Evolutionary conservation across 23 red algal species (phyloP), one percentile per base, ranked within the genome.

Genomic region (Gracilariopsis chorda): DNA sequence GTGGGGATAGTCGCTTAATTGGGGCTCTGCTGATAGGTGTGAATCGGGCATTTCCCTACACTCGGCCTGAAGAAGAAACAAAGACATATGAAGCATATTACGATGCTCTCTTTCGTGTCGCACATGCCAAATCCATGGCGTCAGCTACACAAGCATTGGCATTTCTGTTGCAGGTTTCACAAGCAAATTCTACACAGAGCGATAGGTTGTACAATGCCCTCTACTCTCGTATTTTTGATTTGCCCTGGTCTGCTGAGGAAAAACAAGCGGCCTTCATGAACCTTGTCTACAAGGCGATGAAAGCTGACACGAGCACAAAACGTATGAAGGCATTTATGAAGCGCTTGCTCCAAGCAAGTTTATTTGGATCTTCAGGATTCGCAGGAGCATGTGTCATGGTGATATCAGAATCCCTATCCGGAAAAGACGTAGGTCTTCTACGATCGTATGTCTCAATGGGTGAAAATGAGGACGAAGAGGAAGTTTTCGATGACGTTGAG

Each of bases 121-220:
- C 87, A 14, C 94, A 96, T 77, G 71, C 80, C 2, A 24, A 70
- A 36, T 76, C 83, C 40, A 45, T 92, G 12, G 55, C 32, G 14
- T 65, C 94, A 44, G 74, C 89, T 11, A 90, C 80, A 10, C 94
- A 92, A 56, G 88, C 94, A 21, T 73, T 96, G 35, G 79, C 89
- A 25, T 82, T 96, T 37, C 84, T 96, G 19, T 48, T 76, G 8
- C 88, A 83, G 59, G 73, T 93, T 20, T 64, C 92, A 4, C 73
- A 86, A 45, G 58, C 78, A 20, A 59, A 80, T 51, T 73, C 71
- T 0, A 83, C 67, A 32, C 13, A 43, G 46, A 85, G 39, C 58
- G 94, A 89, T 59, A 88, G 94, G 20, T 93, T 93, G 39, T 96
- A 93, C 53, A 71, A 89, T 17, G 94, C 94, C 19, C 64, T 93